A percentile compares a stretch with the other conserved stretches of the same genome.
These are phyloP conservation scores for Geotrichum australiense DNA, from an alignment of 1,139 yeast species.

Conservation along the genomic window DNA sequence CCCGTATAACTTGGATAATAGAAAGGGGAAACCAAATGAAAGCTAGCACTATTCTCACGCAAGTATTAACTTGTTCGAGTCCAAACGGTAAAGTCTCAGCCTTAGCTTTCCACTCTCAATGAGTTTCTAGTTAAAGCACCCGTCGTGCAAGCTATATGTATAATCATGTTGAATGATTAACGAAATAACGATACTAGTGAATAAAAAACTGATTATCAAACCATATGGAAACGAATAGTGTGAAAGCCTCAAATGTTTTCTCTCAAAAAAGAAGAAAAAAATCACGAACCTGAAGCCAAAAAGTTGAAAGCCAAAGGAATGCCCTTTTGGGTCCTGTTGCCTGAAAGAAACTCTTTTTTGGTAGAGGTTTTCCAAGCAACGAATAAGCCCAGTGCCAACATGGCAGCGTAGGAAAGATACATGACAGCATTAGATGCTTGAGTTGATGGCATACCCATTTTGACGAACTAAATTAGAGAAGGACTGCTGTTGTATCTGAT, in stretches of 20 bases:
- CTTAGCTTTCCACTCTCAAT: conserved; percentile 16
- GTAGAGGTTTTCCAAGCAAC: conserved; percentile 30
- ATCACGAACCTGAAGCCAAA: conserved; percentile 76
- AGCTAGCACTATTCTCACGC: conserved; percentile 61
- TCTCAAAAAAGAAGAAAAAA: background rate
- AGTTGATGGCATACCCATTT: conserved; percentile 31
- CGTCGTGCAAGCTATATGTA: conserved; percentile 34
- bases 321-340: conserved; percentile 63
- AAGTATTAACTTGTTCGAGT: conserved; percentile 87
- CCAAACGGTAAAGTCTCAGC: conserved; percentile 74
- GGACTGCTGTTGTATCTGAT: too few species aligned
- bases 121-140: conserved; percentile 38
- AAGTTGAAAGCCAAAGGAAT: conserved; percentile 79
- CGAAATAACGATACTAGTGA: background rate
- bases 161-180: background rate
- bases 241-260: background rate
- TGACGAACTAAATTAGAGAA: too few species aligned
- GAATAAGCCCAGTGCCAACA: conserved; percentile 41
- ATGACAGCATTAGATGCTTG: conserved; percentile 70
- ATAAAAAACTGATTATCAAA: background rate
- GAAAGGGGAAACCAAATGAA: conserved; percentile 11
- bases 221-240: conserved; percentile 11
- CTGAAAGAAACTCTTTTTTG: conserved; percentile 52
- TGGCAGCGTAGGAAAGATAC: conserved; percentile 62
- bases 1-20: too few species aligned